phyloP scores from a whole-genome alignment of 257 asterid species.

The Fraxinus quadrangulata region DNA sequence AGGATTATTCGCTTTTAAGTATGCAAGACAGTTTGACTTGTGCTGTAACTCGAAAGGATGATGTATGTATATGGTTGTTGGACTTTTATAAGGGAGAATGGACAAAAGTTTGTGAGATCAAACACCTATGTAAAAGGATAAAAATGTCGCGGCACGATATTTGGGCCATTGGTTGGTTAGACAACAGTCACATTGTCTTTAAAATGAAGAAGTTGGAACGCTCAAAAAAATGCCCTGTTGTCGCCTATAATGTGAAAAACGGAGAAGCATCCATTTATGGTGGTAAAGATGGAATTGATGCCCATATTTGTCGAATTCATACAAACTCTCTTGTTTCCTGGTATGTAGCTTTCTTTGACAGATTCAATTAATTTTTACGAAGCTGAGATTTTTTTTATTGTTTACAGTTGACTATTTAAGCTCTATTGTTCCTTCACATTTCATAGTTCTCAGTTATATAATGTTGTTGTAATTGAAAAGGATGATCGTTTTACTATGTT shows the following conservation, averaged over 20 bases:
- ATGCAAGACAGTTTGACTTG: conserved; percentile 2
- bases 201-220: background rate
- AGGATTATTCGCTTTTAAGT: background rate
- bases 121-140: background rate
- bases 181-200: background rate
- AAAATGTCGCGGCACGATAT: background rate
- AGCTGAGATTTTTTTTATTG: background rate
- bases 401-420: background rate
- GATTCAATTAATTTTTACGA: background rate
- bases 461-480: background rate
- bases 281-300: background rate
- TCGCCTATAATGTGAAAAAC: background rate
- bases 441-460: background rate
- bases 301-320: background rate
- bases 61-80: background rate
- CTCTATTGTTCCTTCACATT: background rate
- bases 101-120: conserved; percentile 2
- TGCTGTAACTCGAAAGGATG: background rate
- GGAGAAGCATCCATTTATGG: background rate
- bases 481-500: no score
- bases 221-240: background rate
- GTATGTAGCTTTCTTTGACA: background rate
- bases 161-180: conserved; percentile 15
- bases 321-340: background rate
- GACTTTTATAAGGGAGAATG: conserved; percentile 16